These are phyloP conservation scores for Fraxinus ornus DNA, from an alignment of 305 asterid genomes.

Conservation along the genomic window DNA sequence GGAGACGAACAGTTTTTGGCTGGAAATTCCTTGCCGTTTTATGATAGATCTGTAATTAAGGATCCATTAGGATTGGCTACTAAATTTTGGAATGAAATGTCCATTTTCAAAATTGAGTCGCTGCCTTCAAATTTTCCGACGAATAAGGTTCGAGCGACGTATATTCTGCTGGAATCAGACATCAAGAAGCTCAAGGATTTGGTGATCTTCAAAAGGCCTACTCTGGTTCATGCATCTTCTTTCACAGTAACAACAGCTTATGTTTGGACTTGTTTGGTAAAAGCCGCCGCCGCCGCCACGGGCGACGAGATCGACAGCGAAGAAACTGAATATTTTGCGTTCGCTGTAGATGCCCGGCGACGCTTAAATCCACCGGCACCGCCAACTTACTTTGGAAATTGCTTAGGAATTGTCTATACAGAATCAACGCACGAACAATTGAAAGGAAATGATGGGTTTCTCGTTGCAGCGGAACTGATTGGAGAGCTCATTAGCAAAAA, in stretches of 20 bases:
- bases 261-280: constrained; percentile 40
- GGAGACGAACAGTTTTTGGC: constrained; percentile 1
- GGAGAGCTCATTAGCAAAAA: too few relatives aligned
- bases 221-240: constrained; percentile 28
- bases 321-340: constrained; percentile 29
- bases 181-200: constrained; percentile 30
- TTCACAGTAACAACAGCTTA: constrained; percentile 34
- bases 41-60: constrained; percentile 30
- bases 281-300: constrained; percentile 21
- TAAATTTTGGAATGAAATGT: constrained; percentile 25
- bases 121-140: constrained; percentile 21
- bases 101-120: not conserved
- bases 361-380: constrained; percentile 26
- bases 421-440: too few relatives aligned
- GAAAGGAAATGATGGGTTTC: too few relatives aligned
- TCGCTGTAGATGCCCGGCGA: constrained; percentile 32
- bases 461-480: too few relatives aligned
- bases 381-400: too few relatives aligned
- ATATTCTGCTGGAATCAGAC: constrained; percentile 23
- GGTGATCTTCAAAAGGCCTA: constrained; percentile 22
- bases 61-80: constrained; percentile 27
- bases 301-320: constrained; percentile 19
- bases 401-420: too few relatives aligned
- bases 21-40: constrained; percentile 19
- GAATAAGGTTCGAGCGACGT: constrained; percentile 39